These are phyloP conservation scores for Paecilomyces fulvus DNA, from an alignment of 2,329 filamentous ascomycete genomes.

Conservation along the genomic window DNA sequence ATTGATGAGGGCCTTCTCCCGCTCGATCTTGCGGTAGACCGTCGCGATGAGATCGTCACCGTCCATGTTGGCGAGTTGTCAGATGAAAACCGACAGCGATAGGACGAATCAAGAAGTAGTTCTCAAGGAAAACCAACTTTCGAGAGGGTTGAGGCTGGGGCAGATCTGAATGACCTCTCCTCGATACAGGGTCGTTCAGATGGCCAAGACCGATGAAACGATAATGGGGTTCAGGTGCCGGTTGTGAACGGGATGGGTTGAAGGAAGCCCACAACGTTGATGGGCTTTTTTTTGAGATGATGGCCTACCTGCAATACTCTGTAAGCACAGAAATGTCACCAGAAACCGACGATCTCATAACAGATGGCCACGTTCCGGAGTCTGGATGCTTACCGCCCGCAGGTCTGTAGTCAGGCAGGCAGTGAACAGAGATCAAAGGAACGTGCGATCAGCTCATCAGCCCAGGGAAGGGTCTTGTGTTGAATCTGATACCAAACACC, in stretches of 20 bases:
- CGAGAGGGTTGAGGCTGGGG: not conserved
- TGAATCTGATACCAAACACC: not conserved
- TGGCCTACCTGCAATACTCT: not conserved
- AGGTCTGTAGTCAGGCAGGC: not conserved
- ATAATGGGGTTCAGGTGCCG: not conserved
- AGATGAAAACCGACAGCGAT: conserved; percentile 1
- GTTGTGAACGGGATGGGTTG: not conserved
- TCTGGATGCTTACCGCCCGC: conserved; percentile 1
- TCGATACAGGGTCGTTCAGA: not conserved
- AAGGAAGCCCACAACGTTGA: not conserved
- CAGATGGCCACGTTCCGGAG: not conserved
- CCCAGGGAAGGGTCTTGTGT: not conserved
- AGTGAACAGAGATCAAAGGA: not conserved
- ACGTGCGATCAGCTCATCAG: not conserved
- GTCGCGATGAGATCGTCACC: conserved; percentile 60
- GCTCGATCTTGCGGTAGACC: conserved; percentile 94
- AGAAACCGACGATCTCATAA: not conserved
- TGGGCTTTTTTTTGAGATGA: not conserved
- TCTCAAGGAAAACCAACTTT: not conserved
- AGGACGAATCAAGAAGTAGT: not conserved
- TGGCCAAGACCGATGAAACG: not conserved
- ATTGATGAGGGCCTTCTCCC: conserved; percentile 90
- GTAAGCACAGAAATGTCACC: not conserved
- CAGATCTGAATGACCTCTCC: not conserved
- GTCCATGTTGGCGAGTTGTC: conserved; percentile 41